Evolutionary conservation across 1,284 basidiomycete genomes (phyloP).

Genomic region (Trichosporon sp.): DNA sequence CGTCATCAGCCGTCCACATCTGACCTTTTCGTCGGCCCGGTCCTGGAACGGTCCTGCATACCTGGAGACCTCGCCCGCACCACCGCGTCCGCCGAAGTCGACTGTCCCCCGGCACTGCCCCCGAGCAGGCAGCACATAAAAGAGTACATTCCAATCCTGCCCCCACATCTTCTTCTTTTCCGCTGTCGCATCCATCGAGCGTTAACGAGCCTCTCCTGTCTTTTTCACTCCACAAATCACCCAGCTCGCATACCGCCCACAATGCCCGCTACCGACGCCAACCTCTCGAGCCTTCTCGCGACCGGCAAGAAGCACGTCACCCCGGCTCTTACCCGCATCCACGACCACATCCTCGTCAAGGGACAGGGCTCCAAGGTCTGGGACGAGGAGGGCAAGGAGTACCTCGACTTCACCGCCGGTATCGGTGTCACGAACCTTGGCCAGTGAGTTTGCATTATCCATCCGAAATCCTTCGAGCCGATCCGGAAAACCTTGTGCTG

Average conservation of each 20-base stretch:
- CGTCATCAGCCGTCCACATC: slow-evolving; percentile 16
- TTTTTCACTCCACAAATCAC: neutral
- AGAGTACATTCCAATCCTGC: neutral
- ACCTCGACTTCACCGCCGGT: slow-evolving; percentile 82
- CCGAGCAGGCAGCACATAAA: neutral
- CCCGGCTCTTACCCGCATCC: slow-evolving; percentile 42
- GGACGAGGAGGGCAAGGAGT: slow-evolving; percentile 65
- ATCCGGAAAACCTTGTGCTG: too few relatives aligned
- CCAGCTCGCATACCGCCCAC: slow-evolving; percentile 2
- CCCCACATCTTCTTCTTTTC: slow-evolving; percentile 1
- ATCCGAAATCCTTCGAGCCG: neutral
- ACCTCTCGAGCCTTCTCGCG: slow-evolving; percentile 35
- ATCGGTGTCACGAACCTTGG: slow-evolving; percentile 62
- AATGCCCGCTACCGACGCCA: slow-evolving; percentile 34
- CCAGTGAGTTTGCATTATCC: slow-evolving; percentile 26
- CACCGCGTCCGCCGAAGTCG: slow-evolving; percentile 1
- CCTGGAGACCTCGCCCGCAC: neutral
- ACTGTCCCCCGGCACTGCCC: neutral
- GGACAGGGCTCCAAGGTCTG: slow-evolving; percentile 75
- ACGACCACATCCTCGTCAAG: slow-evolving; percentile 69
- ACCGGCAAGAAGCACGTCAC: slow-evolving; percentile 41
- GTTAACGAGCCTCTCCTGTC: neutral
- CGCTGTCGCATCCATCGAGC: neutral
- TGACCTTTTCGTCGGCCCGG: slow-evolving; percentile 3
- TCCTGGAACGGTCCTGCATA: neutral